Evolutionary conservation across 2,329 filamentous ascomycete genomes (phyloP), one percentile per base, ranked within the genome.

Genomic region (Elsinoe necatrix): DNA sequence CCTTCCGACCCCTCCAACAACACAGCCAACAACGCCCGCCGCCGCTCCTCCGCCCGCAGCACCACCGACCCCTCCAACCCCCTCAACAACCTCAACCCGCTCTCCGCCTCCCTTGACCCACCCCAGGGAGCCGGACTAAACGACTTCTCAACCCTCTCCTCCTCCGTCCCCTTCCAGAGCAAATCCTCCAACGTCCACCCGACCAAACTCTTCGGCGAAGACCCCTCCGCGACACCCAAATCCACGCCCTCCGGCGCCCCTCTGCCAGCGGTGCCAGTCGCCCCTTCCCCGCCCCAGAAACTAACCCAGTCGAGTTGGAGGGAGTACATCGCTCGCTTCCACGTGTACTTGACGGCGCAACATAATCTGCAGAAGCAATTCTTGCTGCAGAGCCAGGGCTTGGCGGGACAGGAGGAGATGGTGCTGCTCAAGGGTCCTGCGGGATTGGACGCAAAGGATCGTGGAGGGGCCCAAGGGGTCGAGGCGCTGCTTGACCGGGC

Each of bases 161-260:
- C 73, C 7, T 77, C 72, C 1, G 71, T 85, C 1, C 82, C 82
- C 2, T 85, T 84, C 64, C 68, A 78, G 58, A 84, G 82, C 1
- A 73, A 77, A 39, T 65, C 81, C 2, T 73, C 75, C 4, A 70
- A 71, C 25, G 63, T 68, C 3, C 68, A 75, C 25, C 73, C 73
- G 5, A 72, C 69, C 5, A 72, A 73, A 55, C 61, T 61, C 57
- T 70, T 64, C 60, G 48, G 29, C 29, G 48, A 52, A 52, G 12
- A 45, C 41, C 12, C 41, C 41, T 45, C 41, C 41, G 34, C 34
- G 14, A 67, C 62, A 54, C 72, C 67, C 59, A 71, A 59, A 64
- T 70, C 61, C 60, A 69, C 73, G 23, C 72, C 79, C 3, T 37
- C 48, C 14, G 20, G 25, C 45, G 80, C 80, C 0, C 72, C 73